Evolutionary conservation across 371 early-diverging fungal species (phyloP).

Genomic region (Mucor velutinosus): DNA sequence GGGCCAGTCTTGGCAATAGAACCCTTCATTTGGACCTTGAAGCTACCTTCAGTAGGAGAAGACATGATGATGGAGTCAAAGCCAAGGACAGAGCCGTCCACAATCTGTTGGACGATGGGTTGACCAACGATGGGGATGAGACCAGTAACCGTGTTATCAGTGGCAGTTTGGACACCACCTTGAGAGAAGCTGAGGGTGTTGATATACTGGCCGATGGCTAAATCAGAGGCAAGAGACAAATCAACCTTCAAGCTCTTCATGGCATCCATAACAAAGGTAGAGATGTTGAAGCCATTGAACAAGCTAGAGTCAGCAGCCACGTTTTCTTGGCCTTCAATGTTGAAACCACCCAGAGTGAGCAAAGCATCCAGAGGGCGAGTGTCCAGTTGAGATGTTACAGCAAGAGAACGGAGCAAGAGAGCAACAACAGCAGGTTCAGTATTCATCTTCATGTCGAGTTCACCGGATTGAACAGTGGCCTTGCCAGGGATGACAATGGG

Average conservation of each 20-base stretch:
- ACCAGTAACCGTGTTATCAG: conserved; percentile 49
- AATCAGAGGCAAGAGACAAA: conserved; percentile 50
- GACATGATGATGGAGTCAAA: conserved; percentile 55
- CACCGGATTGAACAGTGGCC: conserved; percentile 31
- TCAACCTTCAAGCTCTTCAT: conserved; percentile 57
- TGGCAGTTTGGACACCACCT: conserved; percentile 42
- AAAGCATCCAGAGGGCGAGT: conserved; percentile 53
- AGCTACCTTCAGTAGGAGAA: conserved; percentile 45
- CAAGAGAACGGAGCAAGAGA: conserved; percentile 51
- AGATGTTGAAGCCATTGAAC: conserved; percentile 53
- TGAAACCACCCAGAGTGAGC: conserved; percentile 50
- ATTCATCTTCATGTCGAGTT: conserved; percentile 45
- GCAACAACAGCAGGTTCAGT: conserved; percentile 50
- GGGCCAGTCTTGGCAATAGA: conserved; percentile 62
- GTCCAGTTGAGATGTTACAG: conserved; percentile 48
- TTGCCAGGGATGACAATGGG: conserved; percentile 45
- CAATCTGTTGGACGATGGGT: conserved; percentile 60
- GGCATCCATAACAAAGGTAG: conserved; percentile 51
- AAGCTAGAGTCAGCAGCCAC: conserved; percentile 42
- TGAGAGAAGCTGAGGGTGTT: conserved; percentile 52
- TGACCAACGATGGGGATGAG: conserved; percentile 62
- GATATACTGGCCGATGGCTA: conserved; percentile 56
- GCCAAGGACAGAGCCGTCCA: conserved; percentile 52
- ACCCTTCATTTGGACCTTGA: conserved; percentile 62
- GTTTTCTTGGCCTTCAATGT: conserved; percentile 37